Evolutionary conservation across 306 rosid genomes (phyloP), one percentile per base, ranked within the genome.

Genomic region (Quercus aquifolioides): DNA sequence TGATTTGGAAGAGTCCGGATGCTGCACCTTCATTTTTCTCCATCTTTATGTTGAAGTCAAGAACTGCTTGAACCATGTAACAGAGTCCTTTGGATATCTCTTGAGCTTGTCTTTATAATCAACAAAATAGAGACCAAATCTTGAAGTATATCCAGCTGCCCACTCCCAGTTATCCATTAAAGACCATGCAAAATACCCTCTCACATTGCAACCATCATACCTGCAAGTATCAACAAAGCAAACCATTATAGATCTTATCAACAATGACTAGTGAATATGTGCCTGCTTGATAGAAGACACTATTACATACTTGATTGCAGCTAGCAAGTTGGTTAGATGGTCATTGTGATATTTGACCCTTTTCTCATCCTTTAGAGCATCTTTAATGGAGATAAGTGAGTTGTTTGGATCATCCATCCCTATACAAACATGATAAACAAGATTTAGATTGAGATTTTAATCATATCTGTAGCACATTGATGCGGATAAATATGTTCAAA

Each of bases 331-430:
- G 55, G 92, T 85, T 49, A 96, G 81, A 82, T 93, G 93, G 85
- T 85, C 97, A 73, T 56, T 79, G 89, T 76, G 90, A 82, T 93
- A 96, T 82, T 85, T 85, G 62, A 96, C 86, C 76, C 98, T 83
- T 79, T 93, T 96, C 74, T 85, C 91, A 80, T 96, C 98, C 90
- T 91, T 89, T 9, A 91, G 82, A 38, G 96, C 96, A 49, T 90
- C 81, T 83, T 88, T 73, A 21, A 86, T 79, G 23, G 96, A 28
- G 69, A 77, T 84, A 1, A 85, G 69, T 60, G 46, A 79, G 31
- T 30, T 76, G 73, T 92, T 92, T 56, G 92, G 86, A 82, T 94
- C 98, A 82, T 94, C 97, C 97, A 94, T 94, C 18, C 98, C 99
- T 96, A 74, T 38, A 14, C 21, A 49, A 5, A 20, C 35, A 74